Evolutionary conservation across 768 basidiomycete species (phyloP), one percentile per base, ranked within the genome.

Genomic region (Suillus variegatus): DNA sequence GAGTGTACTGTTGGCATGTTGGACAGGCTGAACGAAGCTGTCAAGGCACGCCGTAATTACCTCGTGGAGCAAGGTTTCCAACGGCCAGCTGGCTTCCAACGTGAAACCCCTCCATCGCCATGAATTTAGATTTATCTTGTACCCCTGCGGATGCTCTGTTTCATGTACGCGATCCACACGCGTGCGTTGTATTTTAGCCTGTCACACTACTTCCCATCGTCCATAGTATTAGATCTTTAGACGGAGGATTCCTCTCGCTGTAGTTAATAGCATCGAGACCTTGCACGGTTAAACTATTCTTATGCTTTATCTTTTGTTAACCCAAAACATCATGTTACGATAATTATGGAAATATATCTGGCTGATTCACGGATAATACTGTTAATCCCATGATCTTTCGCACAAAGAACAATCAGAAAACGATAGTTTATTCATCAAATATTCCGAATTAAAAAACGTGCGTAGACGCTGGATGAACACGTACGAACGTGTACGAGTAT

Each of bases 1-100:
- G 84, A 87, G 57, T 82, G 82, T 8, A 97, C 95, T 1, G 81
- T 93, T 46, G 69, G 63, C 22, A 92, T 95, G 88, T 85, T 97
- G 60, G 84, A 89, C 72, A 79, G 82, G 64, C 82, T 95, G 60
- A 90, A 94, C 66, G 81, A 83, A 70, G 77, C 76, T 20, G 77
- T 77, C 25, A 67, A 62, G 46, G 70, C 69, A 28, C 77, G 76
- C 13, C 75, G 75, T 7, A 8, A 12, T 58, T 72, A 44, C 66
- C 62, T 74, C 14, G 66, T 78, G n/a, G 69, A 71, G 22, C 66
- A 71, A 44, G 63, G 75, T 36, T 58, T 76, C 9, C 68, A 69
- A 36, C 67, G 55, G 60, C 76, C 71, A 16, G 75, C 75, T 32
- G 74, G 69, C 38, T 76, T 75, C 69, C 67, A 69, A 64, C 76